A percentile compares a stretch with the other conserved stretches of the same genome.
Conservation (phyloP, 768 basidiomycete genomes). For the Boletellus ananiceps region DNA sequence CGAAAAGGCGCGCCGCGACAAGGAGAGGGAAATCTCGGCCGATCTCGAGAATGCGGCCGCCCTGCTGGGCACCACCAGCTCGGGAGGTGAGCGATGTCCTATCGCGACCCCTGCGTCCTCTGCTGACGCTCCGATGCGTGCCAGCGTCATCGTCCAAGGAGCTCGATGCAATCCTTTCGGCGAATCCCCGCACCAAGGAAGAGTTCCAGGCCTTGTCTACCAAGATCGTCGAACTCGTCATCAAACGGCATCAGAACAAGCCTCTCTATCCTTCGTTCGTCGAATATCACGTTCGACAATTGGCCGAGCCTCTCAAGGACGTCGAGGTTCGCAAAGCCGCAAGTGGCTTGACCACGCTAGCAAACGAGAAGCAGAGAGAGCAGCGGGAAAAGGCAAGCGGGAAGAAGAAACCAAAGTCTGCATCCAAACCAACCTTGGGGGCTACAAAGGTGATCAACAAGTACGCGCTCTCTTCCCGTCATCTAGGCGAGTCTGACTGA, state of each 20-base stretch:
- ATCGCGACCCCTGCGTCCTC: not conserved
- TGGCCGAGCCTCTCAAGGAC: constrained; percentile 77
- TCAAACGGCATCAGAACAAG: constrained; percentile 76
- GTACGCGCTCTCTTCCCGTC: constrained; percentile 35
- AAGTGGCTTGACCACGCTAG: constrained; percentile 75
- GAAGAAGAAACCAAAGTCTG: constrained; percentile 81
- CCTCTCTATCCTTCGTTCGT: constrained; percentile 81
- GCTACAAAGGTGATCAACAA: constrained; percentile 61
- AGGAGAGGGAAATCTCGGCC: constrained; percentile 77
- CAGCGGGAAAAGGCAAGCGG: constrained; percentile 80
- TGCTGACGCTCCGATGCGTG: constrained; percentile 1
- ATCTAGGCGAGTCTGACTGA: constrained; percentile 10
- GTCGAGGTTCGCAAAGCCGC: constrained; percentile 90
- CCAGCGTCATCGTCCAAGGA: constrained; percentile 65
- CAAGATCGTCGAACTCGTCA: constrained; percentile 65
- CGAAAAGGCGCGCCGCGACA: constrained; percentile 72
- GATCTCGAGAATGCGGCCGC: constrained; percentile 84
- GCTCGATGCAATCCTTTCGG: constrained; percentile 67
- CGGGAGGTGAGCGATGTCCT: constrained; percentile 48
- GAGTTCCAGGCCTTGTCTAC: constrained; percentile 77
- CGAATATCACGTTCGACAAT: constrained; percentile 74
- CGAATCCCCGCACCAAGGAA: constrained; percentile 82
- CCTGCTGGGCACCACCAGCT: constrained; percentile 66
- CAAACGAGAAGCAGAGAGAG: constrained; percentile 95
- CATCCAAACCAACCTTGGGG: constrained; percentile 72